phyloP scores from a whole-genome alignment of 495 filamentous ascomycete species.

The Bacidia gigantensis region DNA sequence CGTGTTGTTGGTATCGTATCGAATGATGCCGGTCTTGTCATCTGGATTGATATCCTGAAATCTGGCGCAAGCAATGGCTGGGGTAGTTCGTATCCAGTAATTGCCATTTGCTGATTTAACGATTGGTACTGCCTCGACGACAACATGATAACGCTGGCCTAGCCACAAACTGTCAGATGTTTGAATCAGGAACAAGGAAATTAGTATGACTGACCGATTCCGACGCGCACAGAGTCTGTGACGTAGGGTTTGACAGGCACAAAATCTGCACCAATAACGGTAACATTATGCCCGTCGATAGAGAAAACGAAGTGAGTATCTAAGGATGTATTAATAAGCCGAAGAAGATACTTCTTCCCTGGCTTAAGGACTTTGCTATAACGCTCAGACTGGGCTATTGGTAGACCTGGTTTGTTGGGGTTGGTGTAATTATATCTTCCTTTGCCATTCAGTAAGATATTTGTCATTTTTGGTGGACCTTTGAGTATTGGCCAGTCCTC shows the following conservation, averaged over 20 bases:
- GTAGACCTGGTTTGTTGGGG: not conserved
- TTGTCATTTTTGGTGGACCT: constrained; percentile 20
- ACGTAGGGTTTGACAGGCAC: constrained; percentile 33
- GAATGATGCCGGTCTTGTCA: constrained; percentile 43
- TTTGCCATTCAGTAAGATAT: constrained; percentile 27
- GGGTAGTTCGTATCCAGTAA: constrained; percentile 54
- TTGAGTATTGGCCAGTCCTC: not conserved
- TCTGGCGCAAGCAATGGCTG: constrained; percentile 32
- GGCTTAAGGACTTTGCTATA: not conserved
- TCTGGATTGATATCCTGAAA: constrained; percentile 26
- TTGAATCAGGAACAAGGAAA: not conserved
- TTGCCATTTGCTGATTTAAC: constrained; percentile 20
- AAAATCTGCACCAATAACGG: constrained; percentile 35
- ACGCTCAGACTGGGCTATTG: not conserved
- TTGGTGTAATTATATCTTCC: constrained; percentile 8
- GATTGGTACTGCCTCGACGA: constrained; percentile 45
- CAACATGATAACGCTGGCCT: constrained; percentile 57
- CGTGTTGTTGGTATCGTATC: constrained; percentile 30
- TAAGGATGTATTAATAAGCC: constrained; percentile 35
- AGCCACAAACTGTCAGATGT: not conserved
- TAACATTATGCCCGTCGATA: constrained; percentile 35
- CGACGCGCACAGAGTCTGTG: constrained; percentile 36
- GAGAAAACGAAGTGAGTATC: constrained; percentile 37
- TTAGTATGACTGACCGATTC: constrained; percentile 34
- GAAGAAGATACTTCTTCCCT: constrained; percentile 35